Evolutionary conservation across 371 early-diverging fungal genomes (phyloP), one percentile per base, ranked within the genome.

Genomic region (Nosema granulosis): DNA sequence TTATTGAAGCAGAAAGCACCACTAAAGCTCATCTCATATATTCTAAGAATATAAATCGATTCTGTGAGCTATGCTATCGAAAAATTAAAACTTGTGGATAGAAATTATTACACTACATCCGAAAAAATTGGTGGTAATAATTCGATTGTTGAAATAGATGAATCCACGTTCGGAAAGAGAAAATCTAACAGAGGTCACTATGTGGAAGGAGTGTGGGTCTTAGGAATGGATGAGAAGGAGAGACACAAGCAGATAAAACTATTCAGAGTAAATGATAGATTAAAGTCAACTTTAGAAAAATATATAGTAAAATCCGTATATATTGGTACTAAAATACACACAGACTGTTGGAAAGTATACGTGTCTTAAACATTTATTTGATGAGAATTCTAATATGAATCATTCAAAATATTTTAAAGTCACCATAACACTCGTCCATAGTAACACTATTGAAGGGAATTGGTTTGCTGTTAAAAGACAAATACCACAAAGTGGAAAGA

Each of bases 81-180:
- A n/a, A n/a, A n/a, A n/a, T n/a, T n/a, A n/a, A n/a, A n/a, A n/a
- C n/a, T n/a, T n/a, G n/a, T n/a, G n/a, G n/a, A n/a, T n/a, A n/a
- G n/a, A n/a, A n/a, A n/a, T n/a, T n/a, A n/a, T n/a, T n/a, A n/a
- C n/a, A n/a, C n/a, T n/a, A n/a, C n/a, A n/a, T n/a, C n/a, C n/a
- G n/a, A n/a, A n/a, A n/a, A 56, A 22, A n/a, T 56, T 13, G 57
- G 57, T 11, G 57, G 57, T 20, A 9, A 56, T 6, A 22, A 56
- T 56, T 20, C 26, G 9, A n/a, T 56, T 56, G 57, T 56, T 20
- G 57, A 56, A 56, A 56, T 56, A 4, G 57, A 56, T 56, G 57
- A 56, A 56, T 13, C 16, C 6, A 56, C 18, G 26, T 20, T 56
- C 6, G 57, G 57, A 9, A 56, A 56, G 24, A 56, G 26, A 20